phyloP scores from a whole-genome alignment of 2,329 filamentous ascomycete genomes.

The Talaromyces funiculosus region DNA sequence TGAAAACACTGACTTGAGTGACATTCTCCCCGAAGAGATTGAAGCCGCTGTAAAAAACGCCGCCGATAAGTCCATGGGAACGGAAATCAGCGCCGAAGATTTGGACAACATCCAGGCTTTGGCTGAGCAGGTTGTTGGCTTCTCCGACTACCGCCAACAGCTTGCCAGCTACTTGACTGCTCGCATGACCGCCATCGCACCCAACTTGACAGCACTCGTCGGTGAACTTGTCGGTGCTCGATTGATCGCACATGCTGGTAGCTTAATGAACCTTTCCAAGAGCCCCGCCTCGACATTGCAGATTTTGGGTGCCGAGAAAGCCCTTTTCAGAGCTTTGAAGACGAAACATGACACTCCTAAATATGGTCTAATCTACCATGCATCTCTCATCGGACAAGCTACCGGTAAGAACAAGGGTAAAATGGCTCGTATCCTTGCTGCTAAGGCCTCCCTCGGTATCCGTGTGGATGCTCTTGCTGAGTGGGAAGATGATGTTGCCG shows the following conservation, averaged over 20 bases:
- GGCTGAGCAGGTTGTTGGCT: conserved; percentile 86
- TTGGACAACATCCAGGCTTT: conserved; percentile 86
- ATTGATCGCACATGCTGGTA: conserved; percentile 90
- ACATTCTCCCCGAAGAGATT: conserved; percentile 92
- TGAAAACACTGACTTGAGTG: conserved; percentile 69
- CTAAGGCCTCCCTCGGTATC: conserved; percentile 87
- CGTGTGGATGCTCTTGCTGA: conserved; percentile 86
- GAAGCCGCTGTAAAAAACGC: conserved; percentile 87
- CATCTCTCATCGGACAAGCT: conserved; percentile 90
- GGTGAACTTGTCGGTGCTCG: conserved; percentile 91
- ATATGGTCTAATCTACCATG: conserved; percentile 92
- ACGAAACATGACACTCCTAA: conserved; percentile 99
- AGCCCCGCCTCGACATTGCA: conserved; percentile 92
- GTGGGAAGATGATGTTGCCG: conserved; percentile 70
- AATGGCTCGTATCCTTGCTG: conserved; percentile 91
- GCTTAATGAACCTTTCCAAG: conserved; percentile 91
- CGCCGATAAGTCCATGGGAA: conserved; percentile 97
- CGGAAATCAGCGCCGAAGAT: conserved; percentile 90
- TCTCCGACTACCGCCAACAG: conserved; percentile 83
- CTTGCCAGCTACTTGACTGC: conserved; percentile 83
- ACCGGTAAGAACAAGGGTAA: conserved; percentile 99
- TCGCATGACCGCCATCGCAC: conserved; percentile 94
- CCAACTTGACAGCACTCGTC: conserved; percentile 88
- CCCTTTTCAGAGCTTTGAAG: conserved; percentile 95
- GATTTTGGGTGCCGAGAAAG: conserved; percentile 97